Conservation (phyloP, 2,329 filamentous ascomycete genomes). For the Ambrosiella xylebori region DNA sequence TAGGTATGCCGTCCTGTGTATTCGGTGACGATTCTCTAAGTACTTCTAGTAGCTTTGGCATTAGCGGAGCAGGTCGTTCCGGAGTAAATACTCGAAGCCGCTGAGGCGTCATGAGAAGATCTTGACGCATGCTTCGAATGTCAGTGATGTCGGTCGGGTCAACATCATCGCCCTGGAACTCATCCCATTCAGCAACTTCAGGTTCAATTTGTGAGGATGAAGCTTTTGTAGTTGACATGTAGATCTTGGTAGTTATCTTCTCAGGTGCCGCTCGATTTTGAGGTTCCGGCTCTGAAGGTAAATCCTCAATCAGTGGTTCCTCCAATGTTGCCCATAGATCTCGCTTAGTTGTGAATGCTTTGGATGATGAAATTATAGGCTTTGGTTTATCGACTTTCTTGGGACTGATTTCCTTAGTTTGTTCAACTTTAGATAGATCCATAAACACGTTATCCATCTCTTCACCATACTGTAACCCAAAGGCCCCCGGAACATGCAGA, state of each 20-base stretch:
- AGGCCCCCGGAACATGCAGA: too few species aligned
- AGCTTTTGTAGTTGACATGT: background rate
- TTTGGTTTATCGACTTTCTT: background rate
- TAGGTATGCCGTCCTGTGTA: background rate
- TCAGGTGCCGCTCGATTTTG: background rate
- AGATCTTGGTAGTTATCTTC: background rate
- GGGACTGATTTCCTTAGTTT: too few species aligned
- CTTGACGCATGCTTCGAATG: background rate
- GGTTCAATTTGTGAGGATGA: background rate
- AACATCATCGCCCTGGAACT: background rate
- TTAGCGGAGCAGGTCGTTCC: too few species aligned
- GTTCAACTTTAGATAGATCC: too few species aligned
- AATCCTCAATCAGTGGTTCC: background rate
- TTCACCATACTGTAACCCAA: too few species aligned
- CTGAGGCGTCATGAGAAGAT: background rate
- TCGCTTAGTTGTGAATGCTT: background rate
- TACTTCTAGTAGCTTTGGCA: too few species aligned
- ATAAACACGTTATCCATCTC: too few species aligned
- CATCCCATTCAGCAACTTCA: slow-evolving; percentile 1
- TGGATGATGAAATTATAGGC: background rate
- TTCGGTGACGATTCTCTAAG: background rate
- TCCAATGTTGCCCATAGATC: background rate
- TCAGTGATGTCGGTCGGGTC: background rate
- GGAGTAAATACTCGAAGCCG: background rate
- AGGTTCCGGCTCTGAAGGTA: background rate